phyloP scores from a whole-genome alignment of 2,329 filamentous ascomycete species.

The Aspergillus fructus region DNA sequence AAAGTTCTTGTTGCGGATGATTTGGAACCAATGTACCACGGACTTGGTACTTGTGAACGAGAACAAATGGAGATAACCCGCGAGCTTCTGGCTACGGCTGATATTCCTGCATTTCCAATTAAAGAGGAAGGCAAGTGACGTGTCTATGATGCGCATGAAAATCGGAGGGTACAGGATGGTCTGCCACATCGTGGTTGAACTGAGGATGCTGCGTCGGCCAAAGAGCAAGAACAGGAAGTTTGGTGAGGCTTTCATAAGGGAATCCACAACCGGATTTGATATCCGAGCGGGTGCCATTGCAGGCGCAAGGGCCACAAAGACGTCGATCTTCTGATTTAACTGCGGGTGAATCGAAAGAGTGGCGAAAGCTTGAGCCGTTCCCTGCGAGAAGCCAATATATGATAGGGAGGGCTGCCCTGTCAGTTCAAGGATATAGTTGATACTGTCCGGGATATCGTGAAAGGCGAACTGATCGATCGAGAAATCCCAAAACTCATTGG shows the following conservation, averaged over 20 bases:
- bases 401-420: conserved; percentile 82
- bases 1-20: conserved; percentile 92
- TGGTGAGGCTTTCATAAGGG: conserved; percentile 88
- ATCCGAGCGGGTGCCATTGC: conserved; percentile 95
- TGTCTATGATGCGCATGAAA: conserved; percentile 84
- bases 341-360: conserved; percentile 87
- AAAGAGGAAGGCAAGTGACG: conserved; percentile 78
- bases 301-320: conserved; percentile 92
- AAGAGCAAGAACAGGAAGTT: conserved; percentile 91
- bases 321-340: conserved; percentile 88
- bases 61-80: conserved; percentile 92
- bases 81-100: conserved; percentile 80
- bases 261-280: conserved; percentile 85
- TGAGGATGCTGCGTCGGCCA: conserved; percentile 84
- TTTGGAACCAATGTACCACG: conserved; percentile 99
- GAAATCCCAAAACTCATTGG: conserved; percentile 88
- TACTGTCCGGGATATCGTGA: conserved; percentile 93
- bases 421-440: conserved; percentile 82
- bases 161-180: conserved; percentile 92
- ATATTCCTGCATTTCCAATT: conserved; percentile 88
- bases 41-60: conserved; percentile 96
- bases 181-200: conserved; percentile 96
- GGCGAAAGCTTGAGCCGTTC: conserved; percentile 94
- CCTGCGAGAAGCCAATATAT: conserved; percentile 96
- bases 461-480: conserved; percentile 98